A percentile compares a stretch with the other conserved stretches of the same genome.
phyloP scores from a whole-genome alignment of 805 yeast species.

The Metschnikowia noctiluminum region DNA sequence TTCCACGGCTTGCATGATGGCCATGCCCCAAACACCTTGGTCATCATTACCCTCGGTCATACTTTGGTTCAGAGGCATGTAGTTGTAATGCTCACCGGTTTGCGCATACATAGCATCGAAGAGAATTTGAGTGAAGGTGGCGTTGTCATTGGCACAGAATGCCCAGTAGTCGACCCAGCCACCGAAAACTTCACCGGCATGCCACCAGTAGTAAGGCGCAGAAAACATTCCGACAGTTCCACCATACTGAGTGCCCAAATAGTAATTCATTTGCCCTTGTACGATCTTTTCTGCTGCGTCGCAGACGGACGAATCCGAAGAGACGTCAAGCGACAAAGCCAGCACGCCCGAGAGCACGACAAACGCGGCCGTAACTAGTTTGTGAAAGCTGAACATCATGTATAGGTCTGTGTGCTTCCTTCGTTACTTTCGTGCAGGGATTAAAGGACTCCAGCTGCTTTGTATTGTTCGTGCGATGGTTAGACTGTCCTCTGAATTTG shows the following conservation, averaged over 20 bases:
- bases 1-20: constrained; percentile 46
- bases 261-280: constrained; percentile 44
- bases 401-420: too few relatives aligned
- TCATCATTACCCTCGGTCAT: constrained; percentile 50
- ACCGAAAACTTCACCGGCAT: constrained; percentile 51
- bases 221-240: constrained; percentile 47
- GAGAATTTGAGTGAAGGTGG: constrained; percentile 27
- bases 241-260: constrained; percentile 39
- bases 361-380: background rate
- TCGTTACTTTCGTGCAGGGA: too few relatives aligned
- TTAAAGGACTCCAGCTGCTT: too few relatives aligned
- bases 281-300: constrained; percentile 34
- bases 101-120: constrained; percentile 42
- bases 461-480: too few relatives aligned
- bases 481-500: too few relatives aligned
- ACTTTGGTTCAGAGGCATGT: constrained; percentile 44
- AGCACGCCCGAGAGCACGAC: background rate
- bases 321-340: constrained; percentile 30
- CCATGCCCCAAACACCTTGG: constrained; percentile 51
- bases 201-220: constrained; percentile 51
- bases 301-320: constrained; percentile 38
- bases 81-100: constrained; percentile 38
- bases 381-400: background rate
- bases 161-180: constrained; percentile 41
- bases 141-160: constrained; percentile 36